These are phyloP conservation scores for Agaricales sp. DNA, from an alignment of 1,284 basidiomycete genomes.

Conservation along the genomic window DNA sequence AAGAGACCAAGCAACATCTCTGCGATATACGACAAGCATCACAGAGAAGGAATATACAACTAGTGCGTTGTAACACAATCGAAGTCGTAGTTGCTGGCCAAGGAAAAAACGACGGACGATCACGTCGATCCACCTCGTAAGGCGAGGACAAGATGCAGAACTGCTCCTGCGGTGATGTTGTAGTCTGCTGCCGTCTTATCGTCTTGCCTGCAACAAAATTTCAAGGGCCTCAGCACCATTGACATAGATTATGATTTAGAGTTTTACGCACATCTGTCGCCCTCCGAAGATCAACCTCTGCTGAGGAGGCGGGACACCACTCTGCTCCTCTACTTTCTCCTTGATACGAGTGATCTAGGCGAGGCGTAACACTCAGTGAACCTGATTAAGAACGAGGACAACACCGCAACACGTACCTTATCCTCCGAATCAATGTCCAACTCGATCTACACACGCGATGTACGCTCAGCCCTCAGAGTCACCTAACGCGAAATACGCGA, in stretches of 20 bases:
- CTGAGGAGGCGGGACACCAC: conserved; percentile 95
- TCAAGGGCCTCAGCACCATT: background rate
- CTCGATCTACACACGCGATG: conserved; percentile 59
- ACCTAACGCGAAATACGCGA: too few relatives aligned
- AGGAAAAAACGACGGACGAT: background rate
- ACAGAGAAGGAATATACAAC: too few relatives aligned
- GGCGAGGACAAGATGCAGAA: conserved; percentile 88
- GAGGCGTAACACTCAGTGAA: background rate
- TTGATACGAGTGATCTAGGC: conserved; percentile 88
- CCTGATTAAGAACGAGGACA: too few relatives aligned
- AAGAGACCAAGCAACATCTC: too few relatives aligned
- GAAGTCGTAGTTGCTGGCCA: too few relatives aligned
- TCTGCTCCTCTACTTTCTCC: conserved; percentile 98
- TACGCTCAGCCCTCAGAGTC: too few relatives aligned
- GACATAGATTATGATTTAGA: background rate
- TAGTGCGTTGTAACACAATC: too few relatives aligned
- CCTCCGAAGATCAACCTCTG: conserved; percentile 94
- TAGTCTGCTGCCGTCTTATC: conserved; percentile 83
- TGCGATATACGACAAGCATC: too few relatives aligned
- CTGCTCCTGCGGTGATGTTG: conserved; percentile 74
- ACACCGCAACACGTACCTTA: conserved; percentile 62
- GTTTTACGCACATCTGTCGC: conserved; percentile 79
- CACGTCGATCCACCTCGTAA: conserved; percentile 65
- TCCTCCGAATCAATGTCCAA: conserved; percentile 91
- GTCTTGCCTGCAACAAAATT: conserved; percentile 43